Percentiles rank a stretch among this genome's conserved stretches.
Evolutionary conservation across 306 rosid species (phyloP).

Genomic region (Bauhinia variegata): DNA sequence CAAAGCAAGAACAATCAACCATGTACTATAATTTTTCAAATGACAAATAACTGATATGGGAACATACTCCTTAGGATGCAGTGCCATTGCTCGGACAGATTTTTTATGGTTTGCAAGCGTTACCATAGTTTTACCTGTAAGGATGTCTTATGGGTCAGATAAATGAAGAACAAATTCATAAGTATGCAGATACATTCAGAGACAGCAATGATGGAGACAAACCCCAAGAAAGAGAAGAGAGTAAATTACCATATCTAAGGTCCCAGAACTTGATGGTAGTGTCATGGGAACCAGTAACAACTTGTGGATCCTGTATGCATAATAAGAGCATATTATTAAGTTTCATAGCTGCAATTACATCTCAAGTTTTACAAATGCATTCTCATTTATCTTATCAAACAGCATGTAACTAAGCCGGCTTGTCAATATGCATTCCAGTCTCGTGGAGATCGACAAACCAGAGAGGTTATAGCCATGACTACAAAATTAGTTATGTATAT

Average conservation of each 20-base stretch:
- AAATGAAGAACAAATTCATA: conserved; percentile 5
- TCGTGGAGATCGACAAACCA: conserved; percentile 14
- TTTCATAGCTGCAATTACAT: conserved; percentile 19
- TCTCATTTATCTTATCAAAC: conserved; percentile 29
- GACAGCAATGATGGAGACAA: conserved; percentile 4
- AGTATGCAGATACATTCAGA: conserved; percentile 1
- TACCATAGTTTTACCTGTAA: conserved; percentile 83
- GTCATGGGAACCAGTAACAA: conserved; percentile 96
- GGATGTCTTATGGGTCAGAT: conserved; percentile 26
- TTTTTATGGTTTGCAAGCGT: conserved; percentile 97
- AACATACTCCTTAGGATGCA: conserved; percentile 92
- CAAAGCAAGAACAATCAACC: conserved; percentile 21
- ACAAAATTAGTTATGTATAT: conserved; percentile 20
- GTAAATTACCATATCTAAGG: conserved; percentile 85
- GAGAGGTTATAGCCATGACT: background rate
- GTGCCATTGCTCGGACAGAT: conserved; percentile 95
- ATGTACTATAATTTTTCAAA: conserved; percentile 26
- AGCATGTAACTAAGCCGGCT: conserved; percentile 20
- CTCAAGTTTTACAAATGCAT: no score
- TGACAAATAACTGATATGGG: conserved; percentile 2
- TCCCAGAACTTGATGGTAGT: conserved; percentile 97
- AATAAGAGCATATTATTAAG: conserved; percentile 7
- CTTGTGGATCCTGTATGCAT: conserved; percentile 89
- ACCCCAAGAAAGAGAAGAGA: background rate
- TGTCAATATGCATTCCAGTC: conserved; percentile 20